A percentile compares a stretch with the other conserved stretches of the same genome.
phyloP scores from a whole-genome alignment of 306 rosid genomes.

The Trifolium pratense region DNA sequence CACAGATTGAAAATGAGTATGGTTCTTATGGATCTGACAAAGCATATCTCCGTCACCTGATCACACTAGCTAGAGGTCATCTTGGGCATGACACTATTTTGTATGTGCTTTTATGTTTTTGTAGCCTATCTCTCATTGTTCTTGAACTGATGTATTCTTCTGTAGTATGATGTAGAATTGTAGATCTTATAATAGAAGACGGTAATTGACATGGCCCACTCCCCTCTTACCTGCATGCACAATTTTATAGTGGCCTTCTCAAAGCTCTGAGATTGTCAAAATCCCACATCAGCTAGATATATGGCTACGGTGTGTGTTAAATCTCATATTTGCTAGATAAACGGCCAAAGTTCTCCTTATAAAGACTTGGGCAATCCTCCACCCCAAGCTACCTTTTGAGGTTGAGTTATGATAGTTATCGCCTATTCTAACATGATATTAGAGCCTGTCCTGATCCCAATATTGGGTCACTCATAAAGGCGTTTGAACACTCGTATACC shows the following conservation, averaged over 20 bases:
- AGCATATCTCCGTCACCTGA: slow-evolving; percentile 79
- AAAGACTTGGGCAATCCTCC: background rate
- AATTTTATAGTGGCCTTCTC: background rate
- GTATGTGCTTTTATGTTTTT: slow-evolving; percentile 61
- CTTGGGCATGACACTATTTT: slow-evolving; percentile 78
- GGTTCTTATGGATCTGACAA: slow-evolving; percentile 88
- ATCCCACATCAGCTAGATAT: slow-evolving; percentile 4
- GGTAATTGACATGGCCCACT: background rate
- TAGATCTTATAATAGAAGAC: slow-evolving; percentile 3
- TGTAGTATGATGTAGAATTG: slow-evolving; percentile 16
- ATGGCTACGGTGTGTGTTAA: background rate
- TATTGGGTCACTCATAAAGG: slow-evolving; percentile 7
- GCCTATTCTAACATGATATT: background rate
- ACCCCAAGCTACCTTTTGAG: background rate
- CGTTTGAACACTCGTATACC: background rate
- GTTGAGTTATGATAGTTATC: background rate
- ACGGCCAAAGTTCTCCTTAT: background rate
- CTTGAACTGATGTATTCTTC: slow-evolving; percentile 26
- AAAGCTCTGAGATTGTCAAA: background rate
- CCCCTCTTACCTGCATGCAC: background rate
- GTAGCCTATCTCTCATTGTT: slow-evolving; percentile 22
- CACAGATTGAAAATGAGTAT: slow-evolving; percentile 91
- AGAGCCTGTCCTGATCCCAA: background rate
- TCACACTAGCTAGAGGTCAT: slow-evolving; percentile 67
- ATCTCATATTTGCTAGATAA: background rate